These are phyloP conservation scores for Fusarium equiseti DNA, from an alignment of 2,329 filamentous ascomycete genomes.

Conservation along the genomic window DNA sequence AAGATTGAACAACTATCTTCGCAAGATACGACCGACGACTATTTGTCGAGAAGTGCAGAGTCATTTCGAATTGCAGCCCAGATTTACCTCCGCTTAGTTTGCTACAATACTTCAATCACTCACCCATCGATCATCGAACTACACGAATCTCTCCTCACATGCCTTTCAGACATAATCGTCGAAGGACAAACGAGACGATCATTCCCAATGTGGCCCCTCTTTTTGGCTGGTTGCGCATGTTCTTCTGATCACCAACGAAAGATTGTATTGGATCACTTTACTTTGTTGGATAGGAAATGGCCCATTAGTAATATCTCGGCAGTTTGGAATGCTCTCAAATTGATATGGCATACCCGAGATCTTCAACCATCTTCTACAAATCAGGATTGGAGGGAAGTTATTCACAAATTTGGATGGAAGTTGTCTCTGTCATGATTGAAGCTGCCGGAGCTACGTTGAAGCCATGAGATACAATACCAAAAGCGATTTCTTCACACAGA, in stretches of 20 bases:
- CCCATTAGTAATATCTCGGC: conserved; percentile 44
- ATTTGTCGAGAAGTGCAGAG: conserved; percentile 39
- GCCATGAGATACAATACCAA: background rate
- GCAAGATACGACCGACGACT: conserved; percentile 19
- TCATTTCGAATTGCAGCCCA: conserved; percentile 41
- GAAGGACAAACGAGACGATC: conserved; percentile 37
- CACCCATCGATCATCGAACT: conserved; percentile 26
- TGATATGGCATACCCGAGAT: conserved; percentile 43
- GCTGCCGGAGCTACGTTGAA: background rate
- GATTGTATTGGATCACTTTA: conserved; percentile 35
- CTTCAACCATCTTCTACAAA: conserved; percentile 17
- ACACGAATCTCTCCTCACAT: conserved; percentile 29
- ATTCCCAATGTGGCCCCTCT: conserved; percentile 46
- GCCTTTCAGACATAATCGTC: conserved; percentile 39
- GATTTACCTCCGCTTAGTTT: conserved; percentile 43
- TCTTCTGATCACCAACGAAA: conserved; percentile 43
- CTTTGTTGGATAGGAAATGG: conserved; percentile 41
- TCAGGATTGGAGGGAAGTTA: conserved; percentile 43
- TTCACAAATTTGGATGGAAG: conserved; percentile 46
- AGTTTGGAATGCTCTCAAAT: conserved; percentile 40
- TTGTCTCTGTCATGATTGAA: conserved; percentile 18
- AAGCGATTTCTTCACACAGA: background rate
- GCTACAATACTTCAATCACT: conserved; percentile 37
- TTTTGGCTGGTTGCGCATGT: conserved; percentile 43
- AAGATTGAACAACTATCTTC: conserved; percentile 8